Percentiles rank a stretch among this genome's conserved stretches.
phyloP scores from a whole-genome alignment of 2,329 filamentous ascomycete genomes.

The Davidsoniella australis region DNA sequence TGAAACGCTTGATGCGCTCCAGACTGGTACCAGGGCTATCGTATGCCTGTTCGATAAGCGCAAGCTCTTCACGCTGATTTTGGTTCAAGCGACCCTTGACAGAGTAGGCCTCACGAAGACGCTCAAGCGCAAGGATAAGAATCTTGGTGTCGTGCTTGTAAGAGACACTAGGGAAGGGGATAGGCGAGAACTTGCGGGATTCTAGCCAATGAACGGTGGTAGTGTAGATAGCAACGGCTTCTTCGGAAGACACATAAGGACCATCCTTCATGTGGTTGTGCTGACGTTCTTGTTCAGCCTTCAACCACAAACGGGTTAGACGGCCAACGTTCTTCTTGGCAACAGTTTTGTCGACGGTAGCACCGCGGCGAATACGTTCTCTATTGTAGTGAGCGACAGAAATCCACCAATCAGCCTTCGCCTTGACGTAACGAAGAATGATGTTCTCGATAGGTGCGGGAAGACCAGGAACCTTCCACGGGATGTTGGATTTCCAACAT shows the following conservation, averaged over 20 bases:
- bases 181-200: conserved; percentile 94
- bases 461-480: conserved; percentile 94
- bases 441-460: conserved; percentile 98
- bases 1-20: conserved; percentile 91
- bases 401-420: conserved; percentile 99
- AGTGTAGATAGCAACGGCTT: conserved; percentile 96
- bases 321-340: conserved; percentile 98
- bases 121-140: conserved; percentile 82
- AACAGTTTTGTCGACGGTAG: conserved; percentile 96
- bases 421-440: conserved; percentile 95
- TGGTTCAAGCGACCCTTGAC: conserved; percentile 95
- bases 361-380: conserved; percentile 87
- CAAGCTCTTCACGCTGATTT: conserved; percentile 90
- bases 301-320: conserved; percentile 87
- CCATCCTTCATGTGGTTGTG: conserved; percentile 99
- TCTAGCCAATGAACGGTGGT: conserved; percentile 98
- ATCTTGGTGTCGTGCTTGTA: conserved; percentile 99
- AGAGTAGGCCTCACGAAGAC: conserved; percentile 86
- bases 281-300: conserved; percentile 93
- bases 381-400: conserved; percentile 98
- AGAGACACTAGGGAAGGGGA: conserved; percentile 94
- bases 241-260: conserved; percentile 93
- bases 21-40: conserved; percentile 93
- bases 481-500: conserved; percentile 99
- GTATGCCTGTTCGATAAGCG: conserved; percentile 94